Base-by-base conservation (phyloP, 2,329 filamentous ascomycete species). In the Colletotrichum cereale region DNA sequence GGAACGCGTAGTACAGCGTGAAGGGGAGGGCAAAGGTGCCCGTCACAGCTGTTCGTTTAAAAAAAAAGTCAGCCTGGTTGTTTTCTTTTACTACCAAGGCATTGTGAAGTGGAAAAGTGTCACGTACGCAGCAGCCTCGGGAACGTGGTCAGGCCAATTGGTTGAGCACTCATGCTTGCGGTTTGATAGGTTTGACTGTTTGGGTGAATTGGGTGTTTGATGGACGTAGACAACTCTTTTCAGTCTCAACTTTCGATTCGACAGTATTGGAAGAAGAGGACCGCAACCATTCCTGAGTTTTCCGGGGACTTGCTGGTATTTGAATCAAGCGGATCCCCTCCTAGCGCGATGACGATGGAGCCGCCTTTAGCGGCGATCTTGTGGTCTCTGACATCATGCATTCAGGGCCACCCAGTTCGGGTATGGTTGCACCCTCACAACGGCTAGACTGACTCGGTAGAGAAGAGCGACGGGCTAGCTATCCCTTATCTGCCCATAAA, bases 111-210 rank as follows among this genome's bases (percentile, higher is more conserved):
- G 8, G 11, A 12, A 12, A 40, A 10, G 42, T 12, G 21, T 11
- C 24, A 71, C 67, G 31, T 29, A 71, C 63, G 67, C 16, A 71
- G 67, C 14, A 71, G 56, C 62, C 58, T 71, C 16, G 67, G 67
- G 3, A 62, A 29, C 3, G 67, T 71, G 18, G 67, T 62, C 24
- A 71, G 31, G 11, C 67, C 67, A 21, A 71, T 67, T 14, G 47
- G 29, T 55, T 62, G 63, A 18, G 44, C 14, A 21, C 63, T 71
- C 56, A 71, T 71, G 40, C 0, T 56, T 55, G 48, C 38, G 18
- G 38, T 14, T 14, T 31, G 47, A 34, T n/a, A 12, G 5, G 4
- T 55, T 2, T n/a, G n/a, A n/a, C n/a, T n/a, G n/a, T n/a, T n/a
- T n/a, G n/a, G 3, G 14, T n/a, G 6, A 26, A 5, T 38, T 40